Evolutionary conservation across 108 stramenopile genomes (phyloP), one percentile per base, ranked within the genome.

Genomic region (Skeletonema potamos): DNA sequence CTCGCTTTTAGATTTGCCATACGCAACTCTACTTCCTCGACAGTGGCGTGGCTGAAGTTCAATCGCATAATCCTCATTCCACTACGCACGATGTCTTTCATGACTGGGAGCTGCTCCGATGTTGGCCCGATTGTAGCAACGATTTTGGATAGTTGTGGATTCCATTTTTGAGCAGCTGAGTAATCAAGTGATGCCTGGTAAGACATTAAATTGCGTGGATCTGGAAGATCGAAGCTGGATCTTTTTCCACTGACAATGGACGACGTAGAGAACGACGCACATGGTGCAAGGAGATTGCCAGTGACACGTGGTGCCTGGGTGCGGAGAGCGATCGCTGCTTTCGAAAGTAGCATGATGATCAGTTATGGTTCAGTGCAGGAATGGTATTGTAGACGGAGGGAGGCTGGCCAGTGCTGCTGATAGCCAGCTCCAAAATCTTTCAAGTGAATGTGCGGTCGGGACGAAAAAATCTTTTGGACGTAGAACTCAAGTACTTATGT

Each of bases 31-130:
- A 96, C 96, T 86, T 98, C 97, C 68, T 98, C 96, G 27, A 74
- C 88, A 7, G 97, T 98, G 29, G 96, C 97, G 73, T 98, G 97
- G 34, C 91, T 92, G 79, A 98, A 98, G 74, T 98, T 98, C 55
- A 98, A 74, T 37, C 97, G 81, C 96, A 97, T 97, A 30, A 98
- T 82, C 13, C 88, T 84, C 90, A 98, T 87, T 29, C 96, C 96
- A 43, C 85, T 86, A 27, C 83, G 44, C 10, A 92, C 89, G 27
- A 94, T 83, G 26, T 91, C 76, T 56, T 86, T 65, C 74, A 96
- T 55, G 12, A 93, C 90, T 26, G 88, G 88, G 15, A 75, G 66
- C 62, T 97, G 92, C 72, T 97, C 97, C 7, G 87, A 90, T 4
- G 95, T 95, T 4, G 97, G 97, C 6, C 97, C 97, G 61, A 97